Percentiles rank a stretch among this genome's conserved stretches.
Conservation (phyloP, 352 stramenopile species). For the Globisporangium splendens region DNA sequence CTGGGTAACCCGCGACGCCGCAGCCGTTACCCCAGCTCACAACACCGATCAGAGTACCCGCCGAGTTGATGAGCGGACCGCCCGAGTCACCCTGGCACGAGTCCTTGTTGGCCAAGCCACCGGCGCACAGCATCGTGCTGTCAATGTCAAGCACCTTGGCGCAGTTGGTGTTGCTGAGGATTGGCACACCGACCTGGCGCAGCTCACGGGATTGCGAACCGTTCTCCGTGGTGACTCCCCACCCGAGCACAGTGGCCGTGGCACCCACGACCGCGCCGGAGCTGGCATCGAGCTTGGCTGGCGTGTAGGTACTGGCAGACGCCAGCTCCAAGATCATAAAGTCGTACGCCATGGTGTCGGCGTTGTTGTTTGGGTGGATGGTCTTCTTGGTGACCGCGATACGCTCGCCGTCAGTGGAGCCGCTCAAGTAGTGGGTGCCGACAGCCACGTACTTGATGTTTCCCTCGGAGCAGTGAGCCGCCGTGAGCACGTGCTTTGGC, state of each 20-base stretch:
- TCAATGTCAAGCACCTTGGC: background rate
- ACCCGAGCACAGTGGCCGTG: background rate
- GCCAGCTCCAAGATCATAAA: conserved; percentile 56
- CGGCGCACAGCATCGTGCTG: conserved; percentile 1
- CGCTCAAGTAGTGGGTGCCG: conserved; percentile 53
- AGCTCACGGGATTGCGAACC: too few species aligned
- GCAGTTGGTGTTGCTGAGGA: too few species aligned
- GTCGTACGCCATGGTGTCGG: conserved; percentile 40
- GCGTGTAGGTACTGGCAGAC: conserved; percentile 27
- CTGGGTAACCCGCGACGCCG: too few species aligned
- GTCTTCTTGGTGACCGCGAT: conserved; percentile 46
- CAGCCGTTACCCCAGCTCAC: too few species aligned
- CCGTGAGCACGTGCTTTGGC: too few species aligned
- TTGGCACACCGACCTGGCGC: too few species aligned
- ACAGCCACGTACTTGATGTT: conserved; percentile 45
- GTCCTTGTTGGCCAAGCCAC: conserved; percentile 1
- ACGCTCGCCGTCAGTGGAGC: conserved; percentile 36
- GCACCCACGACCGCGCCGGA: too few species aligned
- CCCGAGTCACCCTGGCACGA: conserved; percentile 1
- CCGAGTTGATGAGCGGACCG: background rate
- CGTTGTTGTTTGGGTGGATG: conserved; percentile 43
- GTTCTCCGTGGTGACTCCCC: too few species aligned
- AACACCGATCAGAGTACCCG: too few species aligned
- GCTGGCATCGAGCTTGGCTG: conserved; percentile 19
- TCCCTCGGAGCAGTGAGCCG: conserved; percentile 43